phyloP scores from a whole-genome alignment of 1,284 basidiomycete species.

The Heliocybe sulcata region DNA sequence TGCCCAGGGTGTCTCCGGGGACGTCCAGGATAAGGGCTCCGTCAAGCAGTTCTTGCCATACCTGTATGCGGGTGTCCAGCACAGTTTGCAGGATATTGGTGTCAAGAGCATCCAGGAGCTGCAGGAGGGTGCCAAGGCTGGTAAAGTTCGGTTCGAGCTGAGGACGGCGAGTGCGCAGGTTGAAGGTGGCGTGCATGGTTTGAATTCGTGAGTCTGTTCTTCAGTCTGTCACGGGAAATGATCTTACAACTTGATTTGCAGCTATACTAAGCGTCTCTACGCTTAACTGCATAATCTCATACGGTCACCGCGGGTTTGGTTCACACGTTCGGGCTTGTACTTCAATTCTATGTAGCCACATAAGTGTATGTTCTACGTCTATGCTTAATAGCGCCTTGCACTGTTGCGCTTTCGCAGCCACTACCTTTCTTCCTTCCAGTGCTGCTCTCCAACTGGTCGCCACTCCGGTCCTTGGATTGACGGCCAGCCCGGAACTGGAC shows the following conservation, averaged over 20 bases:
- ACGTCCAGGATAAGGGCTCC: constrained; percentile 96
- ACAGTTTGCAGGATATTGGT: constrained; percentile 94
- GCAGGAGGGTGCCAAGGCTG: constrained; percentile 53
- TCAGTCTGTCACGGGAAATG: neutral
- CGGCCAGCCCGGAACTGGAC: too few species aligned
- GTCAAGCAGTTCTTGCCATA: constrained; percentile 91
- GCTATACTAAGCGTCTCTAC: constrained; percentile 58
- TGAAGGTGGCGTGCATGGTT: constrained; percentile 92
- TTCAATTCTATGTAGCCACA: neutral
- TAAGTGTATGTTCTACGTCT: neutral
- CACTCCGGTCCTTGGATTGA: too few species aligned
- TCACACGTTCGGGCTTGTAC: neutral
- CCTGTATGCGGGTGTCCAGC: constrained; percentile 88
- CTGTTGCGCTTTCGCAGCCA: neutral
- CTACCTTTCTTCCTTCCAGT: too few species aligned
- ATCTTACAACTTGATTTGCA: constrained; percentile 12
- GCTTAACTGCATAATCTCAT: constrained; percentile 16
- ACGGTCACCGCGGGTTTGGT: neutral
- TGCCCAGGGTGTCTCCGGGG: constrained; percentile 94
- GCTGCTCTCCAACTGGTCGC: too few species aligned
- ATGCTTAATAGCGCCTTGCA: neutral
- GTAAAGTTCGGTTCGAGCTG: constrained; percentile 85
- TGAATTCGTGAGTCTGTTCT: constrained; percentile 63
- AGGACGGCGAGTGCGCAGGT: constrained; percentile 94
- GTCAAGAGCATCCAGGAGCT: constrained; percentile 63